Evolutionary conservation across 2,329 filamentous ascomycete species (phyloP).

Genomic region (Eurotiales sp.): DNA sequence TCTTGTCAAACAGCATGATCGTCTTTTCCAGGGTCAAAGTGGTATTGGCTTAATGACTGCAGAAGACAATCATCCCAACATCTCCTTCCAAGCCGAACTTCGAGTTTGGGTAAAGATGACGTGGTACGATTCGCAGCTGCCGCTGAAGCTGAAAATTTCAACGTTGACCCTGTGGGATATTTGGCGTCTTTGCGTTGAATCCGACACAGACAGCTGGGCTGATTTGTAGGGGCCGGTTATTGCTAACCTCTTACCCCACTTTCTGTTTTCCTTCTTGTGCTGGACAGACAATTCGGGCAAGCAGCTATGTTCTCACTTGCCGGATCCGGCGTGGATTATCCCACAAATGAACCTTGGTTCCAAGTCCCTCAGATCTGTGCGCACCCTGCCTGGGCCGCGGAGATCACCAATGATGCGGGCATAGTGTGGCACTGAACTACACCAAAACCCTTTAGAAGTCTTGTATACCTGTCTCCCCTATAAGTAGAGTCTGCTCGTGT

Average conservation of each 20-base stretch:
- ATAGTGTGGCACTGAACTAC: neutral
- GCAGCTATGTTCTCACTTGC: neutral
- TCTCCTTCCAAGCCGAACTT: neutral
- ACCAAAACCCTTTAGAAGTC: conserved; percentile 54
- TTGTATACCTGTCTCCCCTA: conserved; percentile 67
- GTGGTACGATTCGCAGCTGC: neutral
- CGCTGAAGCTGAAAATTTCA: neutral
- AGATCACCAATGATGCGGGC: neutral
- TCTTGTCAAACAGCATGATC: conserved; percentile 14
- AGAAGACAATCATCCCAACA: too few species aligned
- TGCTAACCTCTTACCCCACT: neutral
- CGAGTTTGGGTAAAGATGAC: conserved; percentile 6
- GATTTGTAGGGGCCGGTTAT: neutral
- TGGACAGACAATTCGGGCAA: neutral
- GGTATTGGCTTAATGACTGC: too few species aligned
- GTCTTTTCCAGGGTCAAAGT: too few species aligned
- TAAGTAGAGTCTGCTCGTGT: conserved; percentile 24
- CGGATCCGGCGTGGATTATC: neutral
- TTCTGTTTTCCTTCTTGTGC: too few species aligned
- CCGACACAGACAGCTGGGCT: neutral
- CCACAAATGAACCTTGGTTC: neutral
- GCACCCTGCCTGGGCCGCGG: too few species aligned
- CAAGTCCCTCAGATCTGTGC: too few species aligned
- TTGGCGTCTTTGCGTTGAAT: neutral
- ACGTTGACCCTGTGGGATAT: neutral